A percentile compares a stretch with the other conserved stretches of the same genome.
phyloP scores from a whole-genome alignment of 108 stramenopile genomes.

The Skeletonema potamos region DNA sequence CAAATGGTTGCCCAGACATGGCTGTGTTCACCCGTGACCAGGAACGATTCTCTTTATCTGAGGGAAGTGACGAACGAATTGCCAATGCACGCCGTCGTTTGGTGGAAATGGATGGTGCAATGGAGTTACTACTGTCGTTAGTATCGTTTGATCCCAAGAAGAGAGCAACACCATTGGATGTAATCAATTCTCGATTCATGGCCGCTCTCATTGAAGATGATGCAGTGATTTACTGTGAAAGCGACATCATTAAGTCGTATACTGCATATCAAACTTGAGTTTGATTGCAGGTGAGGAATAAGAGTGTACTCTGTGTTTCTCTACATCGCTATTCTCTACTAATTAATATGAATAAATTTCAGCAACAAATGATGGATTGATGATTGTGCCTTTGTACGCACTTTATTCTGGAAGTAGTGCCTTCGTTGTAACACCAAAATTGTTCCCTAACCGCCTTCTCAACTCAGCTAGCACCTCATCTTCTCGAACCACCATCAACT shows the following conservation, averaged over 20 bases:
- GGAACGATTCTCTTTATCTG: conserved; percentile 54
- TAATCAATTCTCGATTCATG: conserved; percentile 81
- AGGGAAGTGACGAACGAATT: conserved; percentile 68
- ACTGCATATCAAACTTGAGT: conserved; percentile 23
- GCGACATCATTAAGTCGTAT: conserved; percentile 51
- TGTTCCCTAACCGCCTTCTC: conserved; percentile 24
- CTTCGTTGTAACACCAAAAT: conserved; percentile 25
- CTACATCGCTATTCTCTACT: neutral
- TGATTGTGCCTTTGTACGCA: too few species aligned
- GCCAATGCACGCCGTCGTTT: conserved; percentile 62
- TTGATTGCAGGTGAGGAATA: neutral
- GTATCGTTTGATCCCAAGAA: conserved; percentile 70
- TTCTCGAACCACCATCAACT: conserved; percentile 86
- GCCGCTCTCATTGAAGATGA: conserved; percentile 55
- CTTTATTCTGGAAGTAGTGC: neutral
- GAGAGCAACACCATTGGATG: conserved; percentile 69
- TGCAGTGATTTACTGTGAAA: conserved; percentile 20
- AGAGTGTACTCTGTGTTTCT: neutral
- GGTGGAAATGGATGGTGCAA: conserved; percentile 71
- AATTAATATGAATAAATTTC: neutral
- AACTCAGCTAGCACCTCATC: conserved; percentile 79
- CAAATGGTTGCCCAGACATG: conserved; percentile 44
- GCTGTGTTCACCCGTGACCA: conserved; percentile 56
- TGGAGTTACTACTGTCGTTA: conserved; percentile 72
- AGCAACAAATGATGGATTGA: too few species aligned